Conservation (phyloP, 1,284 basidiomycete genomes). For the Ganoderma sinense region DNA sequence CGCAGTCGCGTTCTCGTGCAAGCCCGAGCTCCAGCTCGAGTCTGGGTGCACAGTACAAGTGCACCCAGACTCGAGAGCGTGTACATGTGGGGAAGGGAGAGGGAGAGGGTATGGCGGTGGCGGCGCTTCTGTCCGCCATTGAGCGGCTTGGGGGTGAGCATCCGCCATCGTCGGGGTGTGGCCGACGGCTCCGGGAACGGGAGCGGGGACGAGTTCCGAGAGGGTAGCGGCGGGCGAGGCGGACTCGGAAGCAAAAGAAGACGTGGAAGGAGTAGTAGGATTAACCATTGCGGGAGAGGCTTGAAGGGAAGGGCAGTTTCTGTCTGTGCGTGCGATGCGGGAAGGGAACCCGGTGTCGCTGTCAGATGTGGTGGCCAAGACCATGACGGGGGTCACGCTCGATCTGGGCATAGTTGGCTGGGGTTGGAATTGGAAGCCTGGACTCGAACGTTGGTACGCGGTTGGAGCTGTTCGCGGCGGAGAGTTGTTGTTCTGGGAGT, state of each 20-base stretch:
- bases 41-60: too few relatives aligned
- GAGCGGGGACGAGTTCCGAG: neutral
- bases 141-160: neutral
- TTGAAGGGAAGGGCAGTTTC: neutral
- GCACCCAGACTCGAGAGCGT: too few relatives aligned
- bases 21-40: neutral
- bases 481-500: neutral
- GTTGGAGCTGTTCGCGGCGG: neutral
- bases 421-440: neutral
- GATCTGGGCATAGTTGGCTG: neutral
- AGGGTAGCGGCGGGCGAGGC: neutral
- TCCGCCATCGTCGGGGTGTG: slow-evolving; percentile 2
- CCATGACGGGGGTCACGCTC: neutral
- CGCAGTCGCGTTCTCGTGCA: neutral
- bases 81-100: neutral
- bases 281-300: neutral
- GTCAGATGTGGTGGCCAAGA: neutral
- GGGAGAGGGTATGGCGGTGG: too few relatives aligned
- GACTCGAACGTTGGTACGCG: neutral
- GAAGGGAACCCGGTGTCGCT: neutral
- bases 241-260: neutral
- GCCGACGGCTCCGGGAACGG: neutral
- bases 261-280: neutral
- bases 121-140: neutral
- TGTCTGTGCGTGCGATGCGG: neutral